Evolutionary conservation across 352 stramenopile species (phyloP), one percentile per base, ranked within the genome.

Genomic region (Phytophthora quininea): DNA sequence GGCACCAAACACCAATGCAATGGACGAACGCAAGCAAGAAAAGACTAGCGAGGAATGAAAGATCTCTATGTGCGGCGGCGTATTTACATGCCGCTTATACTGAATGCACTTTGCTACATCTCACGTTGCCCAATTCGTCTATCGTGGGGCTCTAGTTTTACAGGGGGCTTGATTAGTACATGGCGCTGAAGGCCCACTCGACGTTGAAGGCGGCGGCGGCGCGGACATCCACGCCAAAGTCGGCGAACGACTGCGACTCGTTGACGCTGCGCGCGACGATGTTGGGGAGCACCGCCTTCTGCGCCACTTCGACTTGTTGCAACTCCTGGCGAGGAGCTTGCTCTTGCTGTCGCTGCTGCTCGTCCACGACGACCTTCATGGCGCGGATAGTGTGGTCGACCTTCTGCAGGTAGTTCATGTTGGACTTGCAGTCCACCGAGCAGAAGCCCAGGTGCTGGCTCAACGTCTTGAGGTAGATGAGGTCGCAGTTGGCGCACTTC

Each of bases 361-460:
- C 77, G 48, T 90, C 73, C 27, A 84, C 82, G 9, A 79, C 84
- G 55, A 73, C 61, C 56, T 90, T 88, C 76, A 95, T 85, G n/a
- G 83, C 84, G 64, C 79, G 80, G 64, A 93, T 93, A 43, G 80
- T 86, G 71, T 74, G 74, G 71, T 91, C 92, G 2, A 96, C 84
- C 73, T 91, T 91, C 50, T 86, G 71, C 29, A 96, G 66, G 70
- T 96, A 96, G 24, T 63, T 63, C 51, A 83, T 87, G 76, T 96
- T 96, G 51, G 86, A 93, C 77, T 96, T 93, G 77, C 88, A 96
- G 70, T 96, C 88, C 43, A 96, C 79, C 7, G 88, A 96, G 80
- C 88, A 96, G 62, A 84, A 94, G 69, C 84, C 84, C 19, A 71
- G 46, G 71, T 90, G 77, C 32, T 74, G 80, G 48, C 86, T 94